phyloP scores from a whole-genome alignment of 305 asterid species.

The Fraxinus latifolia region DNA sequence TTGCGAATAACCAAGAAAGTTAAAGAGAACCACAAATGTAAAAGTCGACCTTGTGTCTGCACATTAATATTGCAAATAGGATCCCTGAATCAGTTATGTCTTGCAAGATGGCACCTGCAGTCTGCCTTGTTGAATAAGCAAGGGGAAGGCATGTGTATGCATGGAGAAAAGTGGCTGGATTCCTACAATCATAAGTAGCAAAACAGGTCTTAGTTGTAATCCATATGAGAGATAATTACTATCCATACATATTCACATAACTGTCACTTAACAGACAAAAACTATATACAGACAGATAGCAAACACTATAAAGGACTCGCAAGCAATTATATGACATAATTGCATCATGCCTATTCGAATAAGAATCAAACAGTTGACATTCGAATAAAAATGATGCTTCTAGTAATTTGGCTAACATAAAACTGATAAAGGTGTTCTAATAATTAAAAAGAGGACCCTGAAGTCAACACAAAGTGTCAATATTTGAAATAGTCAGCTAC shows the following conservation, averaged over 20 bases:
- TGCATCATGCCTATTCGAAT: not conserved
- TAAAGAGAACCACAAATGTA: conserved; percentile 13
- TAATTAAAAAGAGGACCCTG: not conserved
- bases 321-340: conserved; percentile 2
- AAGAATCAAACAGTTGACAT: not conserved
- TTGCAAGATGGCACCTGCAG: conserved; percentile 88
- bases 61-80: conserved; percentile 86
- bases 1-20: not conserved
- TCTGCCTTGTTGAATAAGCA: conserved; percentile 85
- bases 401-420: not conserved
- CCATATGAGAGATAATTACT: conserved; percentile 13
- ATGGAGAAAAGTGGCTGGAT: conserved; percentile 94
- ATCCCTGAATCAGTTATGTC: conserved; percentile 93
- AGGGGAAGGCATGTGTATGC: conserved; percentile 96
- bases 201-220: conserved; percentile 16
- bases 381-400: not conserved
- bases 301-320: conserved; percentile 1
- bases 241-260: conserved; percentile 11
- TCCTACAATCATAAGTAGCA: conserved; percentile 52
- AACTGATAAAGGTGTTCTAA: not conserved
- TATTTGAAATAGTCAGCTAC: not conserved
- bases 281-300: not conserved
- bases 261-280: not conserved
- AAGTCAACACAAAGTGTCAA: not conserved
- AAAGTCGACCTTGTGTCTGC: conserved; percentile 82